phyloP scores from a whole-genome alignment of 1,139 yeast genomes.

The Blastobotrys ciferrii region DNA sequence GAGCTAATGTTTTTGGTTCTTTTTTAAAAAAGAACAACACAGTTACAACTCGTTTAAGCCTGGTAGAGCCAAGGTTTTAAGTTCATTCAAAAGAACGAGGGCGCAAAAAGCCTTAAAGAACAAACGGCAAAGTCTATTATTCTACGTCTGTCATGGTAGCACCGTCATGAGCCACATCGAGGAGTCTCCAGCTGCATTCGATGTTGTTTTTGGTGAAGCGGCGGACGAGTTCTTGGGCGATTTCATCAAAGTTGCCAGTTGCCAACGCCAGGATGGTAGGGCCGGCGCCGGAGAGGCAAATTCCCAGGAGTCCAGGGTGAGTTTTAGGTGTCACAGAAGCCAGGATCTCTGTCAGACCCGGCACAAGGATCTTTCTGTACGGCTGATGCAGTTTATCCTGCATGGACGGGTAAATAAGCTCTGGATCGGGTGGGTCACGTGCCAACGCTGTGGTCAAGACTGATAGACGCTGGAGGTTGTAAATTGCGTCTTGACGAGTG shows the following conservation, averaged over 20 bases:
- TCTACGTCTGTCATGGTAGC: constrained; percentile 41
- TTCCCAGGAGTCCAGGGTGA: constrained; percentile 84
- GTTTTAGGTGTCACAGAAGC: constrained; percentile 77
- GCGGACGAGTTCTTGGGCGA: constrained; percentile 70
- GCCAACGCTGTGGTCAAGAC: constrained; percentile 82
- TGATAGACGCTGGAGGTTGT: constrained; percentile 77
- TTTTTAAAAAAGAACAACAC: too few species aligned
- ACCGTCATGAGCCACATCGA: constrained; percentile 87
- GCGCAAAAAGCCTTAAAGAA: too few species aligned
- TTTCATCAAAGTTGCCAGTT: constrained; percentile 78
- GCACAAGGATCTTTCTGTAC: constrained; percentile 83
- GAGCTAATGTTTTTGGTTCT: too few species aligned
- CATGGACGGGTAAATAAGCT: constrained; percentile 89
- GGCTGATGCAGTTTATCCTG: constrained; percentile 96
- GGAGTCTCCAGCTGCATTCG: constrained; percentile 73
- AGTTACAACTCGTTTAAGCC: too few species aligned
- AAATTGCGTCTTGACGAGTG: constrained; percentile 79
- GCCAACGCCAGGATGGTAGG: constrained; percentile 95
- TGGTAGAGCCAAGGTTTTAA: too few species aligned
- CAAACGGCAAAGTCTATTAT: too few species aligned
- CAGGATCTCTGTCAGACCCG: constrained; percentile 82
- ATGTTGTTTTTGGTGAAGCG: constrained; percentile 69
- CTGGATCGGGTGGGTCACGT: constrained; percentile 75
- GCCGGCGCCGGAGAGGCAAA: constrained; percentile 96
- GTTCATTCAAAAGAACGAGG: too few species aligned